Evolutionary conservation across 192 early-diverging fungal genomes (phyloP), one percentile per base, ranked within the genome.

Genomic region (Geranomyces variabilis): DNA sequence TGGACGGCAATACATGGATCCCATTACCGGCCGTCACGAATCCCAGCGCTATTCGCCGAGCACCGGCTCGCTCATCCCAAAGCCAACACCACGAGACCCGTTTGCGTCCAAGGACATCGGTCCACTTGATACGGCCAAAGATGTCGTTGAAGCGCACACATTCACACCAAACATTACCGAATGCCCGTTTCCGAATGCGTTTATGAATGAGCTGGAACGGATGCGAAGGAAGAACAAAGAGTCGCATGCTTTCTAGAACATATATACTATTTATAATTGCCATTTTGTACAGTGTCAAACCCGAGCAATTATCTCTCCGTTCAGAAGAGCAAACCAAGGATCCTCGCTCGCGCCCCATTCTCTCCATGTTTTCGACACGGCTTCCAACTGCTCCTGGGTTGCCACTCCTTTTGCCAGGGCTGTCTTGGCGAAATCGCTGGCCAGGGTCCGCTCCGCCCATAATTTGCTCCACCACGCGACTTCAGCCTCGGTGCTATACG

Each of bases 151-250:
- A 14, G 26, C 70, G 36, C 49, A 62, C 1, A 81, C 82, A 19
- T 81, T 71, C 49, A 60, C 10, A 31, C 77, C 79, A 24, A 64
- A 14, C 19, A 66, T 84, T 33, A 33, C 61, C 19, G 45, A 60
- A n/a, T 71, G 66, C 34, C 82, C 82, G 7, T 84, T 84, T 58
- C 82, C 82, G 15, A 48, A 69, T n/a, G 61, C 76, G 19, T 77
- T 84, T 30, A 72, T 84, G 82, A 84, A 84, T 58, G 75, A 84
- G 63, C 64, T 84, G 64, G 79, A 84, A 66, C 17, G 79, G 36
- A 70, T 79, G 68, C n/a, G 59, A 28, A 29, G 82, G 49, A 74
- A 76, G 70, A 77, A 79, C 66, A 75, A 36, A 47, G 79, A 77
- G 61, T 34, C 36, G 3, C 24, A 44, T 0, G 79, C 79, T 34